These are phyloP conservation scores for Pythium volutum DNA, from an alignment of 352 stramenopile genomes.

Conservation along the genomic window DNA sequence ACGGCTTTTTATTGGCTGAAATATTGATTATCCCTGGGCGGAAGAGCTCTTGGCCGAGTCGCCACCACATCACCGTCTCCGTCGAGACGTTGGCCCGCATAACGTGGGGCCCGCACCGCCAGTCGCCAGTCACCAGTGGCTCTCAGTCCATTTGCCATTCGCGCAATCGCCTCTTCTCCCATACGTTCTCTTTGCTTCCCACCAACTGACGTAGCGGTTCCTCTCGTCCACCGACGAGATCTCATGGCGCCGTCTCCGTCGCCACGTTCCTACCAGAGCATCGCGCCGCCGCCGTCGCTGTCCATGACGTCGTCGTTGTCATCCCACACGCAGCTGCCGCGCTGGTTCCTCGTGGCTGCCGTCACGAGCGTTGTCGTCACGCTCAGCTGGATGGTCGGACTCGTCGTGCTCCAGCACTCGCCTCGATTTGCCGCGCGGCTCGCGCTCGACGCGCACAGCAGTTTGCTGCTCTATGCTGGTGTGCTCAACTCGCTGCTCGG, in stretches of 20 bases:
- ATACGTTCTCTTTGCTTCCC: not conserved
- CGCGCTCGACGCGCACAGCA: constrained; percentile 15
- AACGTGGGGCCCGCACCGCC: too few relatives aligned
- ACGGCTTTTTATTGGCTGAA: constrained; percentile 7
- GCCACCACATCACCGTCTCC: not conserved
- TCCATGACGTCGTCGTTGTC: not conserved
- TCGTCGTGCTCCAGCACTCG: constrained; percentile 42
- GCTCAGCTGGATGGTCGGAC: constrained; percentile 45
- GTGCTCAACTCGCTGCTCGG: constrained; percentile 74
- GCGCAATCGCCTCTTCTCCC: not conserved
- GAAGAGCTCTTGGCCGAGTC: constrained; percentile 9
- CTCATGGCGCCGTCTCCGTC: constrained; percentile 1
- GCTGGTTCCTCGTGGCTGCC: constrained; percentile 49
- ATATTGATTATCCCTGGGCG: not conserved
- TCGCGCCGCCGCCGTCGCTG: not conserved
- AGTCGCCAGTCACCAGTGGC: not conserved
- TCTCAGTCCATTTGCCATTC: too few relatives aligned
- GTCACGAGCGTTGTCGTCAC: constrained; percentile 40
- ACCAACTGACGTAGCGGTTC: not conserved
- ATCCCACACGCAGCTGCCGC: constrained; percentile 34
- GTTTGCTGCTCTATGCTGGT: constrained; percentile 57
- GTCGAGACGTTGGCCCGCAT: too few relatives aligned
- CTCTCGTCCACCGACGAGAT: not conserved
- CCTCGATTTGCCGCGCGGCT: constrained; percentile 23
- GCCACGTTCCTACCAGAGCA: constrained; percentile 11